A percentile compares a stretch with the other conserved stretches of the same genome.
Evolutionary conservation across 805 yeast genomes (phyloP).

Genomic region (Candida nemodendra): DNA sequence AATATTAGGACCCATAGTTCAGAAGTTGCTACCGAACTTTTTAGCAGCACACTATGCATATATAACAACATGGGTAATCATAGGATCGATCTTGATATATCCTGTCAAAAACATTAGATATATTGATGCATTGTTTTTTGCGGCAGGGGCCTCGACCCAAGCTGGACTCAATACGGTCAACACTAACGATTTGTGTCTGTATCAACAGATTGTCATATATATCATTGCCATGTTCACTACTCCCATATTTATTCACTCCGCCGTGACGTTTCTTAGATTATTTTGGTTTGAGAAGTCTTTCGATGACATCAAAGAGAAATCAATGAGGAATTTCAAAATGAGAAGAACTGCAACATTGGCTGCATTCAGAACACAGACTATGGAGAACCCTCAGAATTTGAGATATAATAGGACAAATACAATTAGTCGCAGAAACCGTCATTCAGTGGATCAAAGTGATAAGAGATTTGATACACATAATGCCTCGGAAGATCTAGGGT

Average conservation of each 20-base stretch:
- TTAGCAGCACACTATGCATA: constrained; percentile 72
- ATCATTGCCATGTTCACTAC: constrained; percentile 66
- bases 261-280: constrained; percentile 70
- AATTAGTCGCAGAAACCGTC: not conserved
- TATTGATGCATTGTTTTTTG: constrained; percentile 76
- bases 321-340: constrained; percentile 79
- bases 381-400: constrained; percentile 19
- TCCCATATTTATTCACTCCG: constrained; percentile 85
- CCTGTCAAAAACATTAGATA: constrained; percentile 67
- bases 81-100: constrained; percentile 74
- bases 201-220: constrained; percentile 79
- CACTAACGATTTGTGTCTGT: constrained; percentile 58
- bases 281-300: constrained; percentile 89
- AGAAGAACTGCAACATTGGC: constrained; percentile 76
- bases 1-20: constrained; percentile 40
- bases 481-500: constrained; percentile 31
- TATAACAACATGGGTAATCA: constrained; percentile 53
- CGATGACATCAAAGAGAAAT: constrained; percentile 72
- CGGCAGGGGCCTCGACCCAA: constrained; percentile 80
- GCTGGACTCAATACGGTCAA: constrained; percentile 88
- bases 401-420: constrained; percentile 8
- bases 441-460: not conserved
- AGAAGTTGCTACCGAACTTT: constrained; percentile 49
- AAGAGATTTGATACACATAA: constrained; percentile 27
- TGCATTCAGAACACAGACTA: constrained; percentile 38